Conservation (phyloP, 1,139 yeast species). For the Tardiomyces depauwii region DNA sequence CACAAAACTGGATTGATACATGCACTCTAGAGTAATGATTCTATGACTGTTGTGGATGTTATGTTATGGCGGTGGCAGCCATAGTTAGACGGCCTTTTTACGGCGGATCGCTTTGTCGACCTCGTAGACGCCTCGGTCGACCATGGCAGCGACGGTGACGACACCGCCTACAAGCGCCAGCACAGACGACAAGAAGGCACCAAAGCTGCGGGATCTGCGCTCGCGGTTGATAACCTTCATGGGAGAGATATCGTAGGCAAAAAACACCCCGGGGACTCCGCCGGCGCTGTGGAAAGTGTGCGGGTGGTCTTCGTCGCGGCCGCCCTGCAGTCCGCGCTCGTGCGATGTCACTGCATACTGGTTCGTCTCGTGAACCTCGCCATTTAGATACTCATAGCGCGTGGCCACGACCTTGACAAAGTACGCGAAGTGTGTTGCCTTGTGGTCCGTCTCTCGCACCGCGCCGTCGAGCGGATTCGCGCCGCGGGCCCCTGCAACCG, state of each 20-base stretch:
- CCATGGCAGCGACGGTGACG: constrained; percentile 77
- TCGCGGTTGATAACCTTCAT: constrained; percentile 82
- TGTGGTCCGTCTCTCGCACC: constrained; percentile 32
- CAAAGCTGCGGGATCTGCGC: constrained; percentile 67
- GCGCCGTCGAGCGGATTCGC: constrained; percentile 62
- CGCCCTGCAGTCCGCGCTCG: constrained; percentile 76
- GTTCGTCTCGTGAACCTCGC: constrained; percentile 57
- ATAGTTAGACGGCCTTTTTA: constrained; percentile 42
- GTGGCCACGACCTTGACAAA: constrained; percentile 87
- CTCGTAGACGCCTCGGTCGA: constrained; percentile 82
- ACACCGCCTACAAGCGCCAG: constrained; percentile 91
- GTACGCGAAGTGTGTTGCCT: constrained; percentile 61
- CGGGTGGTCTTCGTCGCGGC: constrained; percentile 83
- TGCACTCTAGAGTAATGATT: too few species aligned
- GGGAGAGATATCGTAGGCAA: constrained; percentile 87
- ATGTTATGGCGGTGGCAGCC: neutral
- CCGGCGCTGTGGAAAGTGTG: constrained; percentile 77
- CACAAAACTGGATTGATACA: too few species aligned
- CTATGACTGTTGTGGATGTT: too few species aligned
- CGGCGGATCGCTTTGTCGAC: constrained; percentile 73
- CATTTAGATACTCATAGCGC: constrained; percentile 53
- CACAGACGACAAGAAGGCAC: constrained; percentile 75
- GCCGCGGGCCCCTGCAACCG: constrained; percentile 26
- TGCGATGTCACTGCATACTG: constrained; percentile 89
- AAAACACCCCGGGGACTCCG: constrained; percentile 83